Evolutionary conservation across 179 eudicot species (phyloP).

Genomic region (Silene vulgaris): DNA sequence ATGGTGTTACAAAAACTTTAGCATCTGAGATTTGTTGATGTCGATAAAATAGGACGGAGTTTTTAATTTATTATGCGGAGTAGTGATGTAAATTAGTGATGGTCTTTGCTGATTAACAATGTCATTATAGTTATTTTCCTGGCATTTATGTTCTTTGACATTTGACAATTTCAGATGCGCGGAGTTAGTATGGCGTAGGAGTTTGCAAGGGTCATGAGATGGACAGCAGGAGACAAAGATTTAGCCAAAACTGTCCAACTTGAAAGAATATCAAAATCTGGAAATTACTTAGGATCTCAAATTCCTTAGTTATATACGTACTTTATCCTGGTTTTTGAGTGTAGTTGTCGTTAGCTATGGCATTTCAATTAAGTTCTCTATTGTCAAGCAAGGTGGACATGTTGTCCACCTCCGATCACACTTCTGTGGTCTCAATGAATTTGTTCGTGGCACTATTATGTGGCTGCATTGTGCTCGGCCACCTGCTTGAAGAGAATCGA

Average conservation of each 20-base stretch:
- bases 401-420: conserved; percentile 59
- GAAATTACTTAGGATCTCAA: neutral
- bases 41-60: neutral
- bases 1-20: neutral
- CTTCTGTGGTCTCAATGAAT: conserved; percentile 73
- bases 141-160: neutral
- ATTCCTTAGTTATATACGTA: neutral
- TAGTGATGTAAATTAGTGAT: neutral
- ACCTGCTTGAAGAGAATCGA: conserved; percentile 81
- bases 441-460: conserved; percentile 79
- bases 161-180: conserved; percentile 20
- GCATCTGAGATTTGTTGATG: neutral
- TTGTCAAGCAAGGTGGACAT: conserved; percentile 27
- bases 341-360: conserved; percentile 37
- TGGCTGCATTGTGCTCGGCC: conserved; percentile 83
- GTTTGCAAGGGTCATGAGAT: conserved; percentile 24
- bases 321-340: neutral
- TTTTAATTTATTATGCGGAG: neutral
- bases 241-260: conserved; percentile 12
- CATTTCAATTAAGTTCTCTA: conserved; percentile 33
- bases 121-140: neutral
- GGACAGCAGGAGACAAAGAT: conserved; percentile 30
- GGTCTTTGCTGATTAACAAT: neutral
- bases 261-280: conserved; percentile 1
- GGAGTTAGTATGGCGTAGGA: conserved; percentile 28